phyloP scores from a whole-genome alignment of 257 asterid genomes.

The Perilla frutescens region DNA sequence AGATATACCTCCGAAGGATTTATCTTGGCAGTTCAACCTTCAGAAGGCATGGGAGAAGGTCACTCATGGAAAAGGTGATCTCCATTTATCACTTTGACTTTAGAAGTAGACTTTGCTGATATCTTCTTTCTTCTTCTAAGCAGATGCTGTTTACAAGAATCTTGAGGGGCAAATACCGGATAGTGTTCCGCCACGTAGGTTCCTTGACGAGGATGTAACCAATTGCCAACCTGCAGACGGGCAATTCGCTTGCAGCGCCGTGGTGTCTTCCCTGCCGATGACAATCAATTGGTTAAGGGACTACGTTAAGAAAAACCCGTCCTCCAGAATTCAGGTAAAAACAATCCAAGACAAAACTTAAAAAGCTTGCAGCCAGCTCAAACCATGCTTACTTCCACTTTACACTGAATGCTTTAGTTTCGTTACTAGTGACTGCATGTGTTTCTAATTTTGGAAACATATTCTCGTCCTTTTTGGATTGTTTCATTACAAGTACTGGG shows the following conservation, averaged over 20 bases:
- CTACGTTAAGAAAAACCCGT: constrained; percentile 67
- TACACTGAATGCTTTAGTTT: neutral
- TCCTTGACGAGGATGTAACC: constrained; percentile 49
- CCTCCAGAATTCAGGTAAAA: constrained; percentile 68
- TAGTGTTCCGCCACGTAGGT: constrained; percentile 49
- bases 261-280: constrained; percentile 79
- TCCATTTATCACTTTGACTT: constrained; percentile 8
- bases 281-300: constrained; percentile 78
- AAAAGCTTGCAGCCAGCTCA: too few relatives aligned
- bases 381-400: neutral
- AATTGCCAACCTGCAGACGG: constrained; percentile 54
- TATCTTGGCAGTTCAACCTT: constrained; percentile 84
- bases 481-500: neutral
- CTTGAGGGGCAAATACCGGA: constrained; percentile 44
- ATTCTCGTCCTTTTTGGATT: too few relatives aligned
- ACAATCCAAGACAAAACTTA: too few relatives aligned
- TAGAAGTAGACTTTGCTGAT: neutral
- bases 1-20: constrained; percentile 59
- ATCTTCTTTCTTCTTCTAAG: constrained; percentile 10
- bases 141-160: constrained; percentile 56
- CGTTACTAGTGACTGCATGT: neutral
- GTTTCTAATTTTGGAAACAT: neutral
- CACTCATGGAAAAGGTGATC: constrained; percentile 67
- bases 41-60: constrained; percentile 79
- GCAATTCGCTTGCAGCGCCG: constrained; percentile 67